Base-by-base conservation (phyloP, 768 basidiomycete genomes). In the Amanita subjunquillea region DNA sequence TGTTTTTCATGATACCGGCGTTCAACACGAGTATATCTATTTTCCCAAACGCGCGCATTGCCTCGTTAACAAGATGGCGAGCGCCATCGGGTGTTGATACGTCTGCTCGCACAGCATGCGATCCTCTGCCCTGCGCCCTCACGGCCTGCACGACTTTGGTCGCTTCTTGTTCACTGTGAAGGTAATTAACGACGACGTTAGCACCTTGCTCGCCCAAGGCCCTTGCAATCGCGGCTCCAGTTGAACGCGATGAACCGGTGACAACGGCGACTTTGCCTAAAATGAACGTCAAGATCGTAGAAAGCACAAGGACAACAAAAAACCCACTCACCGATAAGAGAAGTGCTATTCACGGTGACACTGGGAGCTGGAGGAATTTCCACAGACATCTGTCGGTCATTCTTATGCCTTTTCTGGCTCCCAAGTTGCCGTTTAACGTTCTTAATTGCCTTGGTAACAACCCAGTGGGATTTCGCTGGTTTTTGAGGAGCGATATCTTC, bases 1-100 rank as follows among this genome's bases (percentile, higher is more conserved):
- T 76, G 57, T 66, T 70, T 8, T 73, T 74, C 80, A 81, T 80
- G 48, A 79, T 65, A 3, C 76, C 79, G 4, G 80, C 77, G 60
- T 81, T 82, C 45, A 79, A 67, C 9, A 82, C 75, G 30, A 83
- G 63, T 55, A 83, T 79, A 57, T 83, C 80, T 51, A 83, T 62
- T 52, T 65, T 68, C 4, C 80, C 78, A 53, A 78, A 76, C 4
- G 67, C 67, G 54, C 69, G 70, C 22, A 78, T 58, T 4, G 79
- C 69, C 55, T 74, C 71, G 47, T 76, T 68, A 6, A 83, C 55
- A 10, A 83, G 69, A 17, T 58, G 50, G 52, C 75, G 65, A 12
- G 74, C 74, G 8, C 77, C 79, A n/a, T 67, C 67, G 22, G 75
- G 40, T 0, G 73, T 74, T 7, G 73, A 73, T 6, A 72, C 73